Evolutionary conservation across 2,329 filamentous ascomycete genomes (phyloP).

Genomic region (Leptographium galeiforme): DNA sequence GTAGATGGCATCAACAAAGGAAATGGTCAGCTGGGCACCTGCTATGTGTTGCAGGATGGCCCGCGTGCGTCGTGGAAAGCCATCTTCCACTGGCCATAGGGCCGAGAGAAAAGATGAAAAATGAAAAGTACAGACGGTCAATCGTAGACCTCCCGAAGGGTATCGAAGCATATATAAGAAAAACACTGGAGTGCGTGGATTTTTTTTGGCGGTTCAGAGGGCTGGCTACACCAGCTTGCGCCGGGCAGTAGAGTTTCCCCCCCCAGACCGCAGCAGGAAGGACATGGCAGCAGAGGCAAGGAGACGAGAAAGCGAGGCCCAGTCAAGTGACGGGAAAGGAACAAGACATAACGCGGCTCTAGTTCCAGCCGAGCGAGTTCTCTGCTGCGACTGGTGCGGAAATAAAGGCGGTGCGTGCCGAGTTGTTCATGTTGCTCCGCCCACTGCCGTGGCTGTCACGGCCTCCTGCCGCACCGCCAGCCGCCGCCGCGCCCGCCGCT

Average conservation of each 20-base stretch:
- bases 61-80: slow-evolving; percentile 5
- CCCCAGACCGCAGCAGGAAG: not conserved
- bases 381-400: slow-evolving; percentile 83
- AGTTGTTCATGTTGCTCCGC: slow-evolving; percentile 37
- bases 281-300: not conserved
- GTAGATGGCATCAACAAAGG: slow-evolving; percentile 5
- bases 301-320: slow-evolving; percentile 1
- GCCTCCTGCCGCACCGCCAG: slow-evolving; percentile 24
- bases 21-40: slow-evolving; percentile 6
- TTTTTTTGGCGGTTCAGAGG: slow-evolving; percentile 5
- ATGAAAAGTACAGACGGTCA: slow-evolving; percentile 9
- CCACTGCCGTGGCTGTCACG: slow-evolving; percentile 46
- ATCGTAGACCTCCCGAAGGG: slow-evolving; percentile 25
- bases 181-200: not conserved
- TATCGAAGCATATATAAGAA: slow-evolving; percentile 26
- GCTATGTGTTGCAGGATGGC: slow-evolving; percentile 2
- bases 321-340: not conserved
- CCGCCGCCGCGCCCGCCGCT: slow-evolving; percentile 28
- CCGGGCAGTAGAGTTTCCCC: not conserved
- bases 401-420: slow-evolving; percentile 52
- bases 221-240: slow-evolving; percentile 13
- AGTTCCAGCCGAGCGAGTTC: slow-evolving; percentile 95
- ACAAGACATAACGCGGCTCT: slow-evolving; percentile 18
- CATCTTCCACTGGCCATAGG: not conserved
- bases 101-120: slow-evolving; percentile 2